A percentile compares a stretch with the other conserved stretches of the same genome.
Conservation (phyloP, 2,329 filamentous ascomycete species). For the Chalara sp. region DNA sequence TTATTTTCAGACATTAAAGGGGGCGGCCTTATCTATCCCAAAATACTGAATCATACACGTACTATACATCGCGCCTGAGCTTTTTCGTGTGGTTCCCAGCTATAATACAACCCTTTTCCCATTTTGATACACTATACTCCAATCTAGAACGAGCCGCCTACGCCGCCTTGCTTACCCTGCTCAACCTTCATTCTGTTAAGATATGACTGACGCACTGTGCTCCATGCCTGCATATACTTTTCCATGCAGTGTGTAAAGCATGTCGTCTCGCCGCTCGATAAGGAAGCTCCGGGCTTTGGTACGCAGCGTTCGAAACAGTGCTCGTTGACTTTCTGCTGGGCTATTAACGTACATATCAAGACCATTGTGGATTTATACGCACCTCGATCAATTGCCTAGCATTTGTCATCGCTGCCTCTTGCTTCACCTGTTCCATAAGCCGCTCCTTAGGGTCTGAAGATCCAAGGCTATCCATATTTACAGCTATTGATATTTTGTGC, state of each 20-base stretch:
- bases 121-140: not conserved
- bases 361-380: constrained; percentile 19
- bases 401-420: constrained; percentile 59
- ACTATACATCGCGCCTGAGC: no score
- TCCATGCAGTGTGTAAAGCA: constrained; percentile 76
- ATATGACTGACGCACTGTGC: constrained; percentile 63
- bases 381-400: constrained; percentile 66
- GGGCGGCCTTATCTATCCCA: no score
- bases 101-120: not conserved
- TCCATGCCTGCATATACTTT: constrained; percentile 79
- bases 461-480: constrained; percentile 8
- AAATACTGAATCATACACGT: not conserved
- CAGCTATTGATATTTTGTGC: not conserved
- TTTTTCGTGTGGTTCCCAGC: not conserved
- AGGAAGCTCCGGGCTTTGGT: constrained; percentile 58
- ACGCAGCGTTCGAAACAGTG: constrained; percentile 77
- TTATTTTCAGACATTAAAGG: no score
- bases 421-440: constrained; percentile 47
- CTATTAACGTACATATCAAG: no score
- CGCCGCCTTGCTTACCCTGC: constrained; percentile 14
- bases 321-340: constrained; percentile 65
- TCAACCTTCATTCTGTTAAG: constrained; percentile 36
- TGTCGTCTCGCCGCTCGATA: constrained; percentile 56
- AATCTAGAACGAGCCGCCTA: constrained; percentile 20
- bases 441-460: constrained; percentile 22